Evolutionary conservation across 2,329 filamentous ascomycete species (phyloP).

Genomic region (Sarocladiaceae sp.): DNA sequence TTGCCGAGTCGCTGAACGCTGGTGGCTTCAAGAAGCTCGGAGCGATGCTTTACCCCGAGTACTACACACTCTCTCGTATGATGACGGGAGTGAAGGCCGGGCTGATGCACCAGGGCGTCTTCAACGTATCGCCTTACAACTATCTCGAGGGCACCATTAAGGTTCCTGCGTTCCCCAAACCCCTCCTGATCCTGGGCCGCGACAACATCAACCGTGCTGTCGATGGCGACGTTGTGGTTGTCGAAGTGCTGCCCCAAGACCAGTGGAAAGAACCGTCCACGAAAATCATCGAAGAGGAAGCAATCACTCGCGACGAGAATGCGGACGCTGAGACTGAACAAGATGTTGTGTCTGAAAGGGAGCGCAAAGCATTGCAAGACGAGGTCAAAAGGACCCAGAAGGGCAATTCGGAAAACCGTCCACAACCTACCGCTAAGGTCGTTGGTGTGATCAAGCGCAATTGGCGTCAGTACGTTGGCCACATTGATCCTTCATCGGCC

Average conservation of each 20-base stretch:
- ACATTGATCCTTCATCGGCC: slow-evolving; percentile 84
- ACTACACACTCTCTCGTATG: slow-evolving; percentile 85
- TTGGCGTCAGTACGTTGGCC: slow-evolving; percentile 96
- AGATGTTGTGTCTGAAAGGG: slow-evolving; percentile 81
- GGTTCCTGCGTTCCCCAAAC: slow-evolving; percentile 84
- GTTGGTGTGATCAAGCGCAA: slow-evolving; percentile 93
- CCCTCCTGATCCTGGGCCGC: slow-evolving; percentile 80
- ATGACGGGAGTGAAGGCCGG: slow-evolving; percentile 90
- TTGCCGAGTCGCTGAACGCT: slow-evolving; percentile 72
- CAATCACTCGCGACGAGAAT: slow-evolving; percentile 88
- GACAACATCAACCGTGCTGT: slow-evolving; percentile 96
- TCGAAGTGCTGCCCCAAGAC: slow-evolving; percentile 87
- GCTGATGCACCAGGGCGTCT: slow-evolving; percentile 87
- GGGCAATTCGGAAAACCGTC: slow-evolving; percentile 67
- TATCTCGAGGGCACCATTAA: slow-evolving; percentile 92
- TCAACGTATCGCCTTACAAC: slow-evolving; percentile 97
- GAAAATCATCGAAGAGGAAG: slow-evolving; percentile 93
- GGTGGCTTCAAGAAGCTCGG: slow-evolving; percentile 57
- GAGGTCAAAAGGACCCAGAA: slow-evolving; percentile 84
- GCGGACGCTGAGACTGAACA: slow-evolving; percentile 75
- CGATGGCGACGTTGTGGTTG: slow-evolving; percentile 86
- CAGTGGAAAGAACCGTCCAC: slow-evolving; percentile 97
- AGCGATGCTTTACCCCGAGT: slow-evolving; percentile 81
- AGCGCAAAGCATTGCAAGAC: slow-evolving; percentile 82
- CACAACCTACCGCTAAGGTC: slow-evolving; percentile 87